Conservation (phyloP, 352 stramenopile species). For the Phytophthora megakarya region DNA sequence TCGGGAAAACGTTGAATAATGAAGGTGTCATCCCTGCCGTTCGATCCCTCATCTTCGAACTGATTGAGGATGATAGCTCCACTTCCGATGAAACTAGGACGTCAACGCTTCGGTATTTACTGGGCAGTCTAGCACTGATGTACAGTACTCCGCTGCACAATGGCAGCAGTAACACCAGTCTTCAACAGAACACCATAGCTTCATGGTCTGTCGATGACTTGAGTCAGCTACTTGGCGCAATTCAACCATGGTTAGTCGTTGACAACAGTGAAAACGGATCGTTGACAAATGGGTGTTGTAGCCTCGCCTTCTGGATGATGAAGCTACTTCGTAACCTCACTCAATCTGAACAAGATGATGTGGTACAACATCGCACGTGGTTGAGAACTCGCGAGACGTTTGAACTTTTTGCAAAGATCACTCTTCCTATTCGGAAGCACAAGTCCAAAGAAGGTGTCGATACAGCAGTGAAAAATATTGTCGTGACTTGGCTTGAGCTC, state of each 20-base stretch:
- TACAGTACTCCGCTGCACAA: background rate
- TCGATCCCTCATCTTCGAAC: slow-evolving; percentile 10
- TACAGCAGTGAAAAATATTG: slow-evolving; percentile 14
- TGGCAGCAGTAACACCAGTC: slow-evolving; percentile 2
- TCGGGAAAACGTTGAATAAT: slow-evolving; percentile 28
- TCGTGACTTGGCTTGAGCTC: slow-evolving; percentile 35
- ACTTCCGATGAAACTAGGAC: slow-evolving; percentile 6
- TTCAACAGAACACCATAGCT: background rate
- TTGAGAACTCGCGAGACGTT: slow-evolving; percentile 28
- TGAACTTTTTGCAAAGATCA: slow-evolving; percentile 17
- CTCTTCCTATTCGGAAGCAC: slow-evolving; percentile 6
- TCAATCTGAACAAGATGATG: background rate
- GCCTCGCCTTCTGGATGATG: slow-evolving; percentile 37
- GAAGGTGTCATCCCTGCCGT: slow-evolving; percentile 10
- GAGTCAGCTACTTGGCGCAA: slow-evolving; percentile 7
- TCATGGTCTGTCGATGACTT: slow-evolving; percentile 25
- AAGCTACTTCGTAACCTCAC: slow-evolving; percentile 46
- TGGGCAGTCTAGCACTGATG: slow-evolving; percentile 37
- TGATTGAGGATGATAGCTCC: background rate
- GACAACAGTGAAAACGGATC: background rate
- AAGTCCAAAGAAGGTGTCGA: background rate
- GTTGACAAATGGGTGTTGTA: background rate
- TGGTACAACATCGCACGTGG: slow-evolving; percentile 11
- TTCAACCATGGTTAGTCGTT: slow-evolving; percentile 20
- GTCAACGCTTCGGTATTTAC: slow-evolving; percentile 29